Conservation (phyloP, 208 protist species). For the Porcisia hertigi region DNA sequence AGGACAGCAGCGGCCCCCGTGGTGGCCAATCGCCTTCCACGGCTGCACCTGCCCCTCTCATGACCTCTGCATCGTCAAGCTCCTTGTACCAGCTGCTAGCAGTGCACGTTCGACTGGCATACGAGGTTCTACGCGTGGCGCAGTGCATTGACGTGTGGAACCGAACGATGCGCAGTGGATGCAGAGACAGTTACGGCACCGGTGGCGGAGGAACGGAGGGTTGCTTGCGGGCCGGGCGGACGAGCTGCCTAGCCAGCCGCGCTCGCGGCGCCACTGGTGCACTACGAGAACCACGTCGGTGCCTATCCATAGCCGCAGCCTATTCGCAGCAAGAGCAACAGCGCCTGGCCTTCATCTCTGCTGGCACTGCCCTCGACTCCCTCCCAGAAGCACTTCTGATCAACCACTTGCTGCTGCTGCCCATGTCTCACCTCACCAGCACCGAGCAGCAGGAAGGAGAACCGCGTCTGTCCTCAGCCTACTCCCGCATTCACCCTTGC, state of each 20-base stretch:
- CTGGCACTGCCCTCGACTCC: constrained; percentile 15
- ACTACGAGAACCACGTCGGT: not conserved
- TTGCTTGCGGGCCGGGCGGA: not conserved
- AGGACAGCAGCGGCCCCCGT: not conserved
- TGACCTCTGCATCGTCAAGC: not conserved
- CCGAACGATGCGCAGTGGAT: constrained; percentile 1
- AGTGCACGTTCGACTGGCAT: constrained; percentile 29
- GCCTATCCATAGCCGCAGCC: not conserved
- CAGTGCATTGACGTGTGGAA: constrained; percentile 44
- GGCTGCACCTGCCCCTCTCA: not conserved
- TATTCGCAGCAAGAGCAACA: constrained; percentile 3
- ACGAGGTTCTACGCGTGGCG: constrained; percentile 39
- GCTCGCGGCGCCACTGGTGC: not conserved
- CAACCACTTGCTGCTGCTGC: constrained; percentile 38
- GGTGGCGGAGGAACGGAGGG: not conserved
- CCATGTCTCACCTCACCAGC: constrained; percentile 38
- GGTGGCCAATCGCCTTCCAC: not conserved
- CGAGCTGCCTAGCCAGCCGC: not conserved
- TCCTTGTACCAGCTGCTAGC: constrained; percentile 35
- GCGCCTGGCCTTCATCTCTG: constrained; percentile 11
- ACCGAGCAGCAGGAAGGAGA: constrained; percentile 17
- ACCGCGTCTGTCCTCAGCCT: constrained; percentile 33
- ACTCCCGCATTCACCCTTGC: constrained; percentile 59
- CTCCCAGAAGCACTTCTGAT: constrained; percentile 35
- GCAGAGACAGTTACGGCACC: not conserved